Evolutionary conservation across 495 filamentous ascomycete species (phyloP), one percentile per base, ranked within the genome.

Genomic region (Daldinia caldariorum): DNA sequence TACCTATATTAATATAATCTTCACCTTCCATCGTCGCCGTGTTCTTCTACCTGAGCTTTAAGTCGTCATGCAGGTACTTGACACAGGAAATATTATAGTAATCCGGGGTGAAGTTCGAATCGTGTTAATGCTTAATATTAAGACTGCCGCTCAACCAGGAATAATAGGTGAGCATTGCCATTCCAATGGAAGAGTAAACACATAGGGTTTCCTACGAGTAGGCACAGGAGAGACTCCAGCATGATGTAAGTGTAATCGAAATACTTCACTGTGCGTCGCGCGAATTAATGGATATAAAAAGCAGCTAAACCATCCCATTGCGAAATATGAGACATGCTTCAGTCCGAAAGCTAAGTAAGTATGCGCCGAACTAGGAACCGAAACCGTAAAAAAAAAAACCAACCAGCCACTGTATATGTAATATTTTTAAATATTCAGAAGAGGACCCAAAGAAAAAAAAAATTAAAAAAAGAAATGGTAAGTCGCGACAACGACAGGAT

Each of bases 401-500:
- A n/a, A n/a, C n/a, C n/a, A n/a, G n/a, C n/a, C n/a, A n/a, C n/a
- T n/a, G n/a, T n/a, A n/a, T n/a, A n/a, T n/a, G n/a, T n/a, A n/a
- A n/a, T n/a, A n/a, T n/a, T n/a, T n/a, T n/a, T n/a, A n/a, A n/a
- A n/a, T n/a, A n/a, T n/a, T n/a, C n/a, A n/a, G n/a, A n/a, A n/a
- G n/a, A n/a, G n/a, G n/a, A n/a, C n/a, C n/a, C n/a, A n/a, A n/a
- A 13, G 4, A 7, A 2, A 9, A 31, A 53, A 32, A 14, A 16
- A 53, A 51, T 4, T 22, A 4, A 7, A 53, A 53, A 53, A 53
- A 53, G n/a, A 53, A 53, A 32, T 31, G 31, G 22, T 14, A 53
- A 53, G 50, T 53, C 50, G 50, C 50, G 50, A 53, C 50, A 53
- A 53, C 50, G 26, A 53, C 50, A 53, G 50, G 50, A 53, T 53